Evolutionary conservation across 441 rosid genomes (phyloP), one percentile per base, ranked within the genome.

Genomic region (Erodium chrysanthum): DNA sequence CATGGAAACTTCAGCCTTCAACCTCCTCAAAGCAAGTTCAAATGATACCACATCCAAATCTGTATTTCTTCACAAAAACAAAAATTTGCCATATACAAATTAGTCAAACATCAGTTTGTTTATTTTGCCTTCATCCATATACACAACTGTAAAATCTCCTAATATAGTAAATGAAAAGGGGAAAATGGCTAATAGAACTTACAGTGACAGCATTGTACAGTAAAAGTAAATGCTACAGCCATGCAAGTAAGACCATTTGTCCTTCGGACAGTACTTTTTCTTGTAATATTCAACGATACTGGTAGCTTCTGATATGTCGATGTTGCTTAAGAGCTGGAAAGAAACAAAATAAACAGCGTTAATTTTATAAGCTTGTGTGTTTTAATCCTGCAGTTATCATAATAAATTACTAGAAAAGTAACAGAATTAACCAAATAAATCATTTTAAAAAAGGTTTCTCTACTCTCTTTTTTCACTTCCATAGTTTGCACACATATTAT

Each of bases 281-380:
- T 77, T 90, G 64, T 79, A 84, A 76, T 82, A 71, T 58, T 85
- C 85, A 21, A 87, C 74, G 20, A 72, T 56, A 40, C 75, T 78
- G 67, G 79, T 67, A 68, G 84, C 84, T 71, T 84, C 92, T 0
- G 77, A 77, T 75, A 78, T 70, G 66, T 77, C 78, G 69, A 90
- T 82, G 83, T 80, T 85, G 79, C 82, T 78, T 69, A 94, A 83
- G 73, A 94, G 88, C 99, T 94, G 89, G 58, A 72, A 67, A 73
- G 12, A 12, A 35, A 22, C 11, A 72, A 29, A 58, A 69, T 46
- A 20, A 56, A 56, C 3, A 58, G 9, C 9, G n/a, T 58, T 22
- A 58, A 22, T 21, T 58, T 8, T 50, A 0, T 21, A 58, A 8
- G 62, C 27, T 22, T 1, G 33, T 58, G 0, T 21, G 37, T n/a